These are phyloP conservation scores for Suillus spraguei DNA, from an alignment of 768 basidiomycete species.

Conservation along the genomic window DNA sequence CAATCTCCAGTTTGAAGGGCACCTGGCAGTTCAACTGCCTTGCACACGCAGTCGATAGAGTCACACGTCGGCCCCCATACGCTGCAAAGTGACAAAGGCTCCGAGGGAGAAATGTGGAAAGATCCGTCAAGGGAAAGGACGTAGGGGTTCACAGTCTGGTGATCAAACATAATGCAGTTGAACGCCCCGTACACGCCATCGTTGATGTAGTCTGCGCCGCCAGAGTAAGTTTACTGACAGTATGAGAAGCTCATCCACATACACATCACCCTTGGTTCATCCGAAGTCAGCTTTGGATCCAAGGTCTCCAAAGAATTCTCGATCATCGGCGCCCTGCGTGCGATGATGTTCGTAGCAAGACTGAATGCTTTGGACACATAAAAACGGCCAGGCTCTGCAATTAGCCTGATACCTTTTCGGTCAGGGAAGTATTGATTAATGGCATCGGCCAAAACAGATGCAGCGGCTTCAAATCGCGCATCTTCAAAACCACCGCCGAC, in stretches of 20 bases:
- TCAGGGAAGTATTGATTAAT: conserved; percentile 83
- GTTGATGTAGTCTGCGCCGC: conserved; percentile 89
- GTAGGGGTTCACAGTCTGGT: conserved; percentile 87
- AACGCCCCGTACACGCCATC: conserved; percentile 98
- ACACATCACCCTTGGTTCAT: conserved; percentile 83
- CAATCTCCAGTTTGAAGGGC: conserved; percentile 91
- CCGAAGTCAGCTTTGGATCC: conserved; percentile 30
- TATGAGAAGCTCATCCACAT: conserved; percentile 41
- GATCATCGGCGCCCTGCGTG: conserved; percentile 66
- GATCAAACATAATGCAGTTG: conserved; percentile 97
- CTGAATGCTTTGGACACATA: conserved; percentile 92
- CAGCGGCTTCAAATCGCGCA: conserved; percentile 79
- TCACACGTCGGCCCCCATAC: conserved; percentile 99
- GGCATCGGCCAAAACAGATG: conserved; percentile 65
- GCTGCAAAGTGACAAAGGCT: conserved; percentile 57
- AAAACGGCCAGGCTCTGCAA: conserved; percentile 96
- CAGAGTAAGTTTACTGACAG: background rate
- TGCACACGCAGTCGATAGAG: conserved; percentile 90
- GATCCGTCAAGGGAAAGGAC: conserved; percentile 72
- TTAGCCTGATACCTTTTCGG: conserved; percentile 67
- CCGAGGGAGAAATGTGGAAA: conserved; percentile 44
- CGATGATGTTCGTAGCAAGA: conserved; percentile 92
- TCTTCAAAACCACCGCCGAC: conserved; percentile 98
- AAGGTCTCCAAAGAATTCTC: conserved; percentile 30
- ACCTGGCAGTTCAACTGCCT: conserved; percentile 59